Percentiles rank a stretch among this genome's conserved stretches.
Evolutionary conservation across 2,329 filamentous ascomycete genomes (phyloP).

Genomic region (Hymenoscyphus fructigenus): DNA sequence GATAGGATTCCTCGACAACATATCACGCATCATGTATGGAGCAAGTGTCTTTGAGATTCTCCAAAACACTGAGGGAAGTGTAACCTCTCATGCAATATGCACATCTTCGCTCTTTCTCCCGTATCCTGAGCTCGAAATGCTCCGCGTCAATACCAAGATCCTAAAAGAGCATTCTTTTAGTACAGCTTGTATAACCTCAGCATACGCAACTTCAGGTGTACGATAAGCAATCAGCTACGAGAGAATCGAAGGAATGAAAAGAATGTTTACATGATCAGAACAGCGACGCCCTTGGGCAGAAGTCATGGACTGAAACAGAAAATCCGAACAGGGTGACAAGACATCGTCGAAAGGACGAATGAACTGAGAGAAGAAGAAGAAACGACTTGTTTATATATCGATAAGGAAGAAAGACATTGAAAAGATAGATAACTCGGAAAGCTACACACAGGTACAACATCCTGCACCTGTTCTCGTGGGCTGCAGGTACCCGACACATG

Average conservation of each 20-base stretch:
- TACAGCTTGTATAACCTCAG: background rate
- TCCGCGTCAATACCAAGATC: slow-evolving; percentile 5
- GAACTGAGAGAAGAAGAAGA: background rate
- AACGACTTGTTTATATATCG: background rate
- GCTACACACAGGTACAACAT: background rate
- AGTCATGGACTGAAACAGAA: background rate
- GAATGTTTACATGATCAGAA: background rate
- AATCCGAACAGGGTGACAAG: too few species aligned
- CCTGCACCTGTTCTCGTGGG: slow-evolving; percentile 5
- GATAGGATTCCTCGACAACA: background rate
- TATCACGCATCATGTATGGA: background rate
- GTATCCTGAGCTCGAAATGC: background rate
- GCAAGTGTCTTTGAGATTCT: background rate
- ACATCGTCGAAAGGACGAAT: background rate
- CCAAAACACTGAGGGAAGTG: background rate
- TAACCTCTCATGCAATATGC: background rate
- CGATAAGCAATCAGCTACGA: background rate
- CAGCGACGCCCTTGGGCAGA: background rate
- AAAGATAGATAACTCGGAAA: background rate
- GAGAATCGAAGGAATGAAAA: background rate
- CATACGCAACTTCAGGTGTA: background rate
- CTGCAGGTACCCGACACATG: slow-evolving; percentile 8
- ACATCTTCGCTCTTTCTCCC: background rate
- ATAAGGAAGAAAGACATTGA: background rate
- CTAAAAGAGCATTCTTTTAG: background rate